Percentiles rank a stretch among this genome's conserved stretches.
Conservation (phyloP, 2,329 filamentous ascomycete genomes). For the Penicillium sp. region DNA sequence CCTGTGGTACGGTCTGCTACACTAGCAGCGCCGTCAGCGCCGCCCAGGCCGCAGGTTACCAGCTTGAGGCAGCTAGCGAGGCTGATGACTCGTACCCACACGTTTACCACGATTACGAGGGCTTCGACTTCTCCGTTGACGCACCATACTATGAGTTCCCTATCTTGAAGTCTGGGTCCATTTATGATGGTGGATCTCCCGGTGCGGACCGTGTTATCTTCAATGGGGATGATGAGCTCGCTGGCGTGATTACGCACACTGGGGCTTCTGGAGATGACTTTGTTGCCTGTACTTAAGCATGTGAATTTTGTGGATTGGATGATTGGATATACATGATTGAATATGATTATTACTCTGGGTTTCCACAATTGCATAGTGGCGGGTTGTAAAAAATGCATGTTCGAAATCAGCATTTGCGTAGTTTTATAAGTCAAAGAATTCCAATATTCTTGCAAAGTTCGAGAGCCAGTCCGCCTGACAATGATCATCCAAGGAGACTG, state of each 20-base stretch:
- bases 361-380: too few relatives aligned
- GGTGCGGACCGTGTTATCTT: slow-evolving; percentile 68
- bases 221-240: slow-evolving; percentile 56
- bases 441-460: not conserved
- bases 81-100: slow-evolving; percentile 55
- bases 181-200: slow-evolving; percentile 62
- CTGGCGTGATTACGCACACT: slow-evolving; percentile 68
- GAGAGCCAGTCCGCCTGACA: not conserved
- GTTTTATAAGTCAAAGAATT: not conserved
- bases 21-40: slow-evolving; percentile 49
- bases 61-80: slow-evolving; percentile 46
- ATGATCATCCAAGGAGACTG: not conserved
- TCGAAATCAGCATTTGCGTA: not conserved
- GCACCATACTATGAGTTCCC: slow-evolving; percentile 67
- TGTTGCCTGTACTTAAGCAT: slow-evolving; percentile 53
- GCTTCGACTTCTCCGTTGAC: slow-evolving; percentile 57
- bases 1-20: slow-evolving; percentile 58
- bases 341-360: too few relatives aligned
- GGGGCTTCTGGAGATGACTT: slow-evolving; percentile 68
- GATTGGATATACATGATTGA: not conserved
- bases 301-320: not conserved
- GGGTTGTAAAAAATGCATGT: too few relatives aligned
- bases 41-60: slow-evolving; percentile 54
- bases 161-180: slow-evolving; percentile 48
- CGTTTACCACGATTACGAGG: slow-evolving; percentile 62